Percentiles rank a stretch among this genome's conserved stretches.
These are phyloP conservation scores for Leucosporidium scottii DNA, from an alignment of 768 basidiomycete genomes.

Conservation along the genomic window DNA sequence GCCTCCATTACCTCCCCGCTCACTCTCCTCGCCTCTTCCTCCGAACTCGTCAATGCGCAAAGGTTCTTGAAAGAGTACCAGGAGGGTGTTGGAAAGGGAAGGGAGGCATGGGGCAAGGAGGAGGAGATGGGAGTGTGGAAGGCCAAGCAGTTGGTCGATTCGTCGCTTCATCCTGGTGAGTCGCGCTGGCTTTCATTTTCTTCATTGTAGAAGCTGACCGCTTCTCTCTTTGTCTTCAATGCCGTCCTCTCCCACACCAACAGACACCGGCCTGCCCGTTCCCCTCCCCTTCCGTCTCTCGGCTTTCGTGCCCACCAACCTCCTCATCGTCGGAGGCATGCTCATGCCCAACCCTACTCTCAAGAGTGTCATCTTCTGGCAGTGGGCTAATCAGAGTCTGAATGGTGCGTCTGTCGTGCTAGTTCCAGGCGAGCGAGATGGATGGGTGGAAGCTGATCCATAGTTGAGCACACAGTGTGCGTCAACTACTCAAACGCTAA, in stretches of 20 bases:
- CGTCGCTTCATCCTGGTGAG: conserved; percentile 35
- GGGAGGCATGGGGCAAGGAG: conserved; percentile 29
- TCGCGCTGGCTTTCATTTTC: too few relatives aligned
- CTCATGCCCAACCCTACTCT: conserved; percentile 45
- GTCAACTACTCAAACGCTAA: conserved; percentile 46
- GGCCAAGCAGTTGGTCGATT: conserved; percentile 37
- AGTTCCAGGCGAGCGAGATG: background rate
- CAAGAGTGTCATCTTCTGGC: conserved; percentile 35
- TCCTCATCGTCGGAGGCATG: conserved; percentile 45
- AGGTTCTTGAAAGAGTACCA: conserved; percentile 33
- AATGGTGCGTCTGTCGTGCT: conserved; percentile 40
- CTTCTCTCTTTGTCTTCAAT: too few relatives aligned
- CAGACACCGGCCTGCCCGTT: conserved; percentile 45
- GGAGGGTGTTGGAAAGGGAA: conserved; percentile 17
- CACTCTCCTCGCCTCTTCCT: conserved; percentile 34
- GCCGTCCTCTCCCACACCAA: background rate
- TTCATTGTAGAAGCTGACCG: too few relatives aligned
- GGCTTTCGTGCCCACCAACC: conserved; percentile 47
- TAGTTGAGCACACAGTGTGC: conserved; percentile 20
- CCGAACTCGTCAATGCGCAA: conserved; percentile 30
- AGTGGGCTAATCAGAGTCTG: conserved; percentile 44
- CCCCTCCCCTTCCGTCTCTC: conserved; percentile 45
- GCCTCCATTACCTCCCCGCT: conserved; percentile 36
- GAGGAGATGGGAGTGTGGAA: conserved; percentile 28
- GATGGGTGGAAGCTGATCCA: background rate